A percentile compares a stretch with the other conserved stretches of the same genome.
Conservation (phyloP, 495 filamentous ascomycete genomes). For the Xylaria bambusicola region DNA sequence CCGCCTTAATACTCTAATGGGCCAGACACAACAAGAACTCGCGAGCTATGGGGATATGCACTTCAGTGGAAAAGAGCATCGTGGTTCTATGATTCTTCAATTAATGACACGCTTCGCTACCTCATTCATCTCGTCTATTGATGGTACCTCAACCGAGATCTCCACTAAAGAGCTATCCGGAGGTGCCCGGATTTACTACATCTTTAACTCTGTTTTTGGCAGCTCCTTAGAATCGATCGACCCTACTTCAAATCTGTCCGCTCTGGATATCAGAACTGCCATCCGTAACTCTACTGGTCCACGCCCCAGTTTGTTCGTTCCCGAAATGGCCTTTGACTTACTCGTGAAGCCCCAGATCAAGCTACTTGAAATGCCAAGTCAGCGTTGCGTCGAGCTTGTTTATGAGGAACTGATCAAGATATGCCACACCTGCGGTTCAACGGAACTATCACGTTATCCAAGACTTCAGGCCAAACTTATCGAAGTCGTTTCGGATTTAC, state of each 20-base stretch:
- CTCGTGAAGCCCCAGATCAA: slow-evolving; percentile 99
- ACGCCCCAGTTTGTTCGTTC: slow-evolving; percentile 92
- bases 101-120: slow-evolving; percentile 98
- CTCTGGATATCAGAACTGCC: slow-evolving; percentile 95
- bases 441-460: slow-evolving; percentile 87
- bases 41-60: slow-evolving; percentile 98
- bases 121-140: slow-evolving; percentile 97
- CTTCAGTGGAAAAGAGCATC: slow-evolving; percentile 96
- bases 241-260: slow-evolving; percentile 89
- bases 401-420: slow-evolving; percentile 99
- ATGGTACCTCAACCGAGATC: slow-evolving; percentile 97
- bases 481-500: slow-evolving; percentile 94
- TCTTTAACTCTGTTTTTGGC: slow-evolving; percentile 99
- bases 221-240: slow-evolving; percentile 96
- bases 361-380: slow-evolving; percentile 90
- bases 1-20: slow-evolving; percentile 95
- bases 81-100: slow-evolving; percentile 91
- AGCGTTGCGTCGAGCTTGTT: slow-evolving; percentile 94
- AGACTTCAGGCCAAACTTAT: slow-evolving; percentile 96
- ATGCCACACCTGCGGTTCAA: slow-evolving; percentile 96
- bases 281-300: slow-evolving; percentile 98
- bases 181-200: slow-evolving; percentile 97
- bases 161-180: slow-evolving; percentile 98
- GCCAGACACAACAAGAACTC: slow-evolving; percentile 97
- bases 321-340: slow-evolving; percentile 95